Evolutionary conservation across 768 basidiomycete species (phyloP).

Genomic region (Amanita rubescens): DNA sequence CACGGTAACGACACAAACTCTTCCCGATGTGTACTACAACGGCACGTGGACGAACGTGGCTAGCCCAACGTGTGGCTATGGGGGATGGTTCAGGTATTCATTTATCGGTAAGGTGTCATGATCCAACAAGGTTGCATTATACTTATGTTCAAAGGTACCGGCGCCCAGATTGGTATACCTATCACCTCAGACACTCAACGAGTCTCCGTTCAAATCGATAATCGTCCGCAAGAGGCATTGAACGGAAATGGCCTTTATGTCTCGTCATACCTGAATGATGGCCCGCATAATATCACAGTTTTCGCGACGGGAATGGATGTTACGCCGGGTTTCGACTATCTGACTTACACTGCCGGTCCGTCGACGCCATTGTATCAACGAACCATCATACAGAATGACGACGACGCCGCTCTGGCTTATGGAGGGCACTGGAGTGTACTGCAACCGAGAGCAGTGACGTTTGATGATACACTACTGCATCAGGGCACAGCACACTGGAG

Average conservation of each 20-base stretch:
- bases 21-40: constrained; percentile 29
- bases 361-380: constrained; percentile 27
- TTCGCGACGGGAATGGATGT: constrained; percentile 18
- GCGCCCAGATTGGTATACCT: constrained; percentile 18
- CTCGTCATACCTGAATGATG: constrained; percentile 26
- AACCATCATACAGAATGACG: constrained; percentile 32
- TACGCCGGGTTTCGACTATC: constrained; percentile 32
- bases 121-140: neutral
- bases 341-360: constrained; percentile 29
- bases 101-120: constrained; percentile 25
- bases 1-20: constrained; percentile 23
- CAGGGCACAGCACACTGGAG: constrained; percentile 30
- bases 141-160: constrained; percentile 20
- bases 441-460: constrained; percentile 12
- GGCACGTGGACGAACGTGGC: constrained; percentile 32
- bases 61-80: constrained; percentile 19
- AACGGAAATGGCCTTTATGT: constrained; percentile 24
- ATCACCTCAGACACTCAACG: constrained; percentile 17
- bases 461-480: constrained; percentile 23
- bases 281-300: constrained; percentile 30
- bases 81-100: constrained; percentile 33
- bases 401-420: constrained; percentile 22
- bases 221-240: constrained; percentile 23
- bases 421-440: constrained; percentile 27
- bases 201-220: constrained; percentile 31